Evolutionary conservation across 1,284 basidiomycete species (phyloP).

Genomic region (Leccinum angustisporum): DNA sequence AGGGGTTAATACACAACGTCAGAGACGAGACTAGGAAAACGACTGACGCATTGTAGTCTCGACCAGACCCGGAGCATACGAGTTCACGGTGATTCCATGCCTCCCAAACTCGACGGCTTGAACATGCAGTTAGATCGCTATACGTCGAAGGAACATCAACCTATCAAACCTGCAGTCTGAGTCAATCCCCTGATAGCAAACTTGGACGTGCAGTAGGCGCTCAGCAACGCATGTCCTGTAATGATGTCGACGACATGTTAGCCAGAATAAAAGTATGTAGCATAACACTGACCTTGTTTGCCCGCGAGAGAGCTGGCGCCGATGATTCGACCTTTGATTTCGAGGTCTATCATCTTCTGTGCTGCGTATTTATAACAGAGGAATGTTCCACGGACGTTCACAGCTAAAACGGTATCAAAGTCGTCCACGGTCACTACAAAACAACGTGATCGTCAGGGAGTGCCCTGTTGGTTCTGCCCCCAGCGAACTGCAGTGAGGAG

Average conservation of each 20-base stretch:
- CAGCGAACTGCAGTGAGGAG: not conserved
- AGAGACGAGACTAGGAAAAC: not conserved
- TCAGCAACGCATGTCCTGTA: constrained; percentile 21
- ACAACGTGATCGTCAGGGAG: not conserved
- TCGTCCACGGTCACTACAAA: constrained; percentile 25
- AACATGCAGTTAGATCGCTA: constrained; percentile 6
- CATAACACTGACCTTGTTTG: constrained; percentile 28
- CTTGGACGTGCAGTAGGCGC: constrained; percentile 33
- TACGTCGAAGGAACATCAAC: not conserved
- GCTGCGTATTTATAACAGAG: constrained; percentile 41
- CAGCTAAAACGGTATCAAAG: constrained; percentile 28
- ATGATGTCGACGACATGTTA: not conserved
- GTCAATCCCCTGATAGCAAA: constrained; percentile 38
- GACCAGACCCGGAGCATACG: constrained; percentile 48
- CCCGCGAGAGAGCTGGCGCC: constrained; percentile 38
- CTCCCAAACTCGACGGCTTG: constrained; percentile 41
- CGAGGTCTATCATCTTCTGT: constrained; percentile 39
- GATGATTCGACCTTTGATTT: constrained; percentile 39
- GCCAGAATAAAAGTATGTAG: not conserved
- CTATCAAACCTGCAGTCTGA: constrained; percentile 24
- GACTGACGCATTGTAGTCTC: constrained; percentile 36
- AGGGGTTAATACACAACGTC: not conserved
- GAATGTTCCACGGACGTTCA: constrained; percentile 38
- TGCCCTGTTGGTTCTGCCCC: too few relatives aligned
- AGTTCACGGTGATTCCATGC: constrained; percentile 49